Conservation (phyloP, 352 stramenopile genomes). For the Hyaloperonospora brassicae region DNA sequence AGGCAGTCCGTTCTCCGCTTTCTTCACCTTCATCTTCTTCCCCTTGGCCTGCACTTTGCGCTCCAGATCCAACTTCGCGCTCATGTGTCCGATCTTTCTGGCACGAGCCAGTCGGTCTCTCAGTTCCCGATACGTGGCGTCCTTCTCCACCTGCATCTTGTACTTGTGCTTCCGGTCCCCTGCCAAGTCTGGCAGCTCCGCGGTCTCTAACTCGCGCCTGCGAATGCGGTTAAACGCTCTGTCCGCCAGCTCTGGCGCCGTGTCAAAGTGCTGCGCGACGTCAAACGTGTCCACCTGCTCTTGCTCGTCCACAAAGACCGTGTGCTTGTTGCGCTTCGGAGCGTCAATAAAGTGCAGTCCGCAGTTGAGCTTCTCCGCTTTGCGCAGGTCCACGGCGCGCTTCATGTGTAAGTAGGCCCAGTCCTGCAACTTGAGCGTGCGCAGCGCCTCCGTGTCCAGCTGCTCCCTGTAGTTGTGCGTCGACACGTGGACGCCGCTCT, state of each 20-base stretch:
- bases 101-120: conserved; percentile 58
- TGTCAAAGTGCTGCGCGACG: conserved; percentile 88
- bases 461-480: conserved; percentile 58
- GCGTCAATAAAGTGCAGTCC: conserved; percentile 76
- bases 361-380: conserved; percentile 68
- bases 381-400: conserved; percentile 62
- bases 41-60: conserved; percentile 81
- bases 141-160: conserved; percentile 52
- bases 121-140: conserved; percentile 60
- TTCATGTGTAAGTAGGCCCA: conserved; percentile 91
- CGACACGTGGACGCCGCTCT: conserved; percentile 68
- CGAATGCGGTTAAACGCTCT: conserved; percentile 69
- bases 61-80: conserved; percentile 71
- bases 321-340: conserved; percentile 86
- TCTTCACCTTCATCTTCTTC: conserved; percentile 73
- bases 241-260: conserved; percentile 57
- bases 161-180: conserved; percentile 37
- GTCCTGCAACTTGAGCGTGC: conserved; percentile 95
- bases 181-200: conserved; percentile 26
- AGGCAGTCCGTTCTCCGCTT: conserved; percentile 52
- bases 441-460: conserved; percentile 73
- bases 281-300: conserved; percentile 83
- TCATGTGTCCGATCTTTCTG: conserved; percentile 61
- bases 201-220: conserved; percentile 46
- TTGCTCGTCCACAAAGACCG: conserved; percentile 88